A percentile compares a stretch with the other conserved stretches of the same genome.
phyloP scores from a whole-genome alignment of 768 basidiomycete species.

The Kwoniella botswanensis region DNA sequence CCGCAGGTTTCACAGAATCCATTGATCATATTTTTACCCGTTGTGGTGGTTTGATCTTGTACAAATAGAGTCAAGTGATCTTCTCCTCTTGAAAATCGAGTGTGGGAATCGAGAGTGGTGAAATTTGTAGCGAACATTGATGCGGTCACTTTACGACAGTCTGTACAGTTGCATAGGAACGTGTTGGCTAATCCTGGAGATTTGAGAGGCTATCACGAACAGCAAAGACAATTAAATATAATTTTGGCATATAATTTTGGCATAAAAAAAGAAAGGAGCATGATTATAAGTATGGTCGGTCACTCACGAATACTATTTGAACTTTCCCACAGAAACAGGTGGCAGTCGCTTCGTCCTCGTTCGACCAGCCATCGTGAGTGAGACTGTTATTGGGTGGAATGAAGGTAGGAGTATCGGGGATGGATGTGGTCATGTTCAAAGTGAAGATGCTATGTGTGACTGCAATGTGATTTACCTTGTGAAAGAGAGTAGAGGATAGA shows the following conservation, averaged over 20 bases:
- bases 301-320: slow-evolving; percentile 42
- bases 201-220: slow-evolving; percentile 27
- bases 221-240: too few relatives aligned
- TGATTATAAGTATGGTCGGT: too few relatives aligned
- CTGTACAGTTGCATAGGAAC: slow-evolving; percentile 50
- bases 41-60: slow-evolving; percentile 27
- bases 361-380: slow-evolving; percentile 41
- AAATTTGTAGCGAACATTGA: slow-evolving; percentile 53
- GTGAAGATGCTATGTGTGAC: too few relatives aligned
- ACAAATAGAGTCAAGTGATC: slow-evolving; percentile 36
- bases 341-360: slow-evolving; percentile 41
- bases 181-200: slow-evolving; percentile 39
- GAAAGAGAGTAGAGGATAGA: too few relatives aligned
- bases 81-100: slow-evolving; percentile 44
- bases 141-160: slow-evolving; percentile 50
- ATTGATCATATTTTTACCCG: slow-evolving; percentile 44
- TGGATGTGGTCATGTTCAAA: too few relatives aligned
- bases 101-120: slow-evolving; percentile 32
- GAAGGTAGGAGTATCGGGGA: too few relatives aligned
- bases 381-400: slow-evolving; percentile 18
- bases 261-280: too few relatives aligned
- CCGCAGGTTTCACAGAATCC: slow-evolving; percentile 50
- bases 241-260: too few relatives aligned
- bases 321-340: slow-evolving; percentile 49
- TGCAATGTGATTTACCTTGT: too few relatives aligned